Conservation (phyloP, 2,329 filamentous ascomycete genomes). For the Curvularia lunata region DNA sequence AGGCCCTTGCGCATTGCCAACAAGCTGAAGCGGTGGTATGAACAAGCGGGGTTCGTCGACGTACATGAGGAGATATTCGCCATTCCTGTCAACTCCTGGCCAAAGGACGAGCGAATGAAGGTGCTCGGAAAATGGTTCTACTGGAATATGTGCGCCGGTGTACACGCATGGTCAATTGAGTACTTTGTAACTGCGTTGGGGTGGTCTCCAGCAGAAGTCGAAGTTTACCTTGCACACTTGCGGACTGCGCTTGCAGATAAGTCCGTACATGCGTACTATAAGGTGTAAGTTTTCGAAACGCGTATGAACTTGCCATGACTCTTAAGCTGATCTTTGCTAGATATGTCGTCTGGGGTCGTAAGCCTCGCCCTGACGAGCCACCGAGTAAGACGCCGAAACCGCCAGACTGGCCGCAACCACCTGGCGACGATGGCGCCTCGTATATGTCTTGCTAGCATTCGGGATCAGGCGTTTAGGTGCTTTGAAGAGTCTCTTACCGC, state of each 20-base stretch:
- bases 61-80: conserved; percentile 61
- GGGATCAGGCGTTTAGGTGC: conserved; percentile 4
- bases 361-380: conserved; percentile 27
- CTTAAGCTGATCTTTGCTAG: conserved; percentile 15
- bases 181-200: conserved; percentile 52
- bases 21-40: conserved; percentile 61
- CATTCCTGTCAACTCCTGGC: conserved; percentile 61
- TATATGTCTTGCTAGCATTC: not conserved
- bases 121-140: conserved; percentile 58
- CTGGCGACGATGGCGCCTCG: conserved; percentile 4
- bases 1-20: conserved; percentile 61
- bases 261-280: conserved; percentile 52
- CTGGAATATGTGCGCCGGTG: conserved; percentile 54
- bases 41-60: conserved; percentile 64
- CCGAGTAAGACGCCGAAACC: conserved; percentile 28
- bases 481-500: not conserved
- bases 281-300: conserved; percentile 43
- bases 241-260: conserved; percentile 49
- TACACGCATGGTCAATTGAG: conserved; percentile 54
- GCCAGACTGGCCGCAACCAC: conserved; percentile 26
- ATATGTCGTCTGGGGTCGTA: conserved; percentile 39
- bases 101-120: conserved; percentile 55
- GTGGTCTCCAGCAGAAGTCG: conserved; percentile 54
- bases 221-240: conserved; percentile 54
- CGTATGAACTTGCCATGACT: not conserved